Base-by-base conservation (phyloP, 208 protist species). In the Endotrypanum monterogeii region DNA sequence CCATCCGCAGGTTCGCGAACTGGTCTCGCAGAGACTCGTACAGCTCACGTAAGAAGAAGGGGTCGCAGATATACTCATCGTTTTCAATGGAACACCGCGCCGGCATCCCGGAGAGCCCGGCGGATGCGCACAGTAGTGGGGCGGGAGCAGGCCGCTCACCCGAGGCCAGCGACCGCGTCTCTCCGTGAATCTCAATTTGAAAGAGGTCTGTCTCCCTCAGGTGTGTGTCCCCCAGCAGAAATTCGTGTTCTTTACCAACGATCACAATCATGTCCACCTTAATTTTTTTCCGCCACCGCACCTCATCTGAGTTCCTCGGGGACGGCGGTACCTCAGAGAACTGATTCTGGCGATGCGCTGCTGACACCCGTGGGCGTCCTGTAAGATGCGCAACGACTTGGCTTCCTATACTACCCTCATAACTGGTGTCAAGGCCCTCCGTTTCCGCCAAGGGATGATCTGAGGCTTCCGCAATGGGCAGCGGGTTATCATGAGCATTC, bases 21-120 rank as follows among this genome's bases (percentile, higher is more conserved):
- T 91, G 82, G 56, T 89, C 84, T n/a, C 89, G 86, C 39, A 93
- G 76, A 3, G 73, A 63, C 58, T 93, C 86, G 74, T 93, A 93
- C 35, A 93, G 72, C 61, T 93, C 84, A 16, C 86, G 78, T 18
- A 90, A 44, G 30, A 82, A 90, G 74, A 83, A 85, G 9, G 75
- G 86, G 66, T 93, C 89, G 14, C 77, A 60, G 35, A 87, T 89
- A 67, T 78, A 83, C 66, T 88, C 86, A 5, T 79, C 79, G 55
- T 89, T 85, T 32, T 86, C 76, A 30, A 84, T 70, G 48, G 51
- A 76, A 58, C 75, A 78, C 41, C 86, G 83, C 18, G 77, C 72
- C 16, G 83, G 77, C 56, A 73, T 14, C 1, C 73, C 78, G 14
- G 82, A 71, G 3, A 83, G 62, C 1, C 75, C 81, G 2, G 80